These are phyloP conservation scores for Halophytophthora batemanensis DNA, from an alignment of 352 stramenopile genomes.

Conservation along the genomic window DNA sequence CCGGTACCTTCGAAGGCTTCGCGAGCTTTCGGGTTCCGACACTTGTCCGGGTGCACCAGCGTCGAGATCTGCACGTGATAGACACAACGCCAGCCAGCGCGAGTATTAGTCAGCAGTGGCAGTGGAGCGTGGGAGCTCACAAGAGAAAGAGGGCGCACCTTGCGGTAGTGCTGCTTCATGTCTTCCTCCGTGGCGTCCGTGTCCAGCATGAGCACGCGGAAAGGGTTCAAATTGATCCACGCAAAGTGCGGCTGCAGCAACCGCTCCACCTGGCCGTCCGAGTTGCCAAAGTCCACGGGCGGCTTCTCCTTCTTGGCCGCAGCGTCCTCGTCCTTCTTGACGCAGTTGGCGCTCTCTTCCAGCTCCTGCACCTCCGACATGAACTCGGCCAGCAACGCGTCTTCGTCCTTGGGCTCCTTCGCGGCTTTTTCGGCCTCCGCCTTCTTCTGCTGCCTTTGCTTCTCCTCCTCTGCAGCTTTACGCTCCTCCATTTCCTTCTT, in stretches of 20 bases:
- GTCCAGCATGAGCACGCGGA: slow-evolving; percentile 85
- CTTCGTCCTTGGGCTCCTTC: slow-evolving; percentile 39
- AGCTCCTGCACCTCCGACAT: slow-evolving; percentile 86
- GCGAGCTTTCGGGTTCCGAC: slow-evolving; percentile 56
- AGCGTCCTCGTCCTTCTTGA: slow-evolving; percentile 58
- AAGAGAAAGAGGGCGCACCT: slow-evolving; percentile 30
- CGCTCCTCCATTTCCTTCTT: slow-evolving; percentile 35
- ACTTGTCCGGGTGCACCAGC: slow-evolving; percentile 89
- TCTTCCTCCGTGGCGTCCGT: slow-evolving; percentile 83
- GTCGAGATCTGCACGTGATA: slow-evolving; percentile 59
- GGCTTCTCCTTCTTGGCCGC: slow-evolving; percentile 40
- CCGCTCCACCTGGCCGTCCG: slow-evolving; percentile 57
- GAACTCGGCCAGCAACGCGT: slow-evolving; percentile 70
- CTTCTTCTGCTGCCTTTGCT: slow-evolving; percentile 6
- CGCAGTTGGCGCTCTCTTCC: slow-evolving; percentile 69
- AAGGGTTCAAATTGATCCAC: slow-evolving; percentile 91
- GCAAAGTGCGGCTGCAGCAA: slow-evolving; percentile 71
- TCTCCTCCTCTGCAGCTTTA: slow-evolving; percentile 14
- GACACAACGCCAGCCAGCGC: neutral
- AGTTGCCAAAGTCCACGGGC: slow-evolving; percentile 66
- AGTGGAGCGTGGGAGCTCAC: no score
- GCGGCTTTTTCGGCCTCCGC: slow-evolving; percentile 18
- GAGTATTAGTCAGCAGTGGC: neutral
- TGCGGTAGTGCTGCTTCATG: slow-evolving; percentile 90
- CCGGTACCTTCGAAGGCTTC: slow-evolving; percentile 85